Base-by-base conservation (phyloP, 2,329 filamentous ascomycete genomes). In the Dichotomopilus funicola region DNA sequence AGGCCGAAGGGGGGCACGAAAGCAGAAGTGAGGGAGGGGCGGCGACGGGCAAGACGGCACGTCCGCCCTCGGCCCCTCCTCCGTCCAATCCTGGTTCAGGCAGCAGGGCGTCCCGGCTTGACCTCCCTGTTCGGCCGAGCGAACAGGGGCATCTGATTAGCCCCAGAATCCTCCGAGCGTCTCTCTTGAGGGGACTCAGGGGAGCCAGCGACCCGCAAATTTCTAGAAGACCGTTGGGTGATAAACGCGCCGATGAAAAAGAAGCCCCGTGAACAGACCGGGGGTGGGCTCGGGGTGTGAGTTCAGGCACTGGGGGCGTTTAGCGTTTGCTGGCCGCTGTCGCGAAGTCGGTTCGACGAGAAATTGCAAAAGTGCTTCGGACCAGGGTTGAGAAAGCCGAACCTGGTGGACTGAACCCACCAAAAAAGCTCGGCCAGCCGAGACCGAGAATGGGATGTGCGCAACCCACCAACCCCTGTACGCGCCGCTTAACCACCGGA, bases 221-320 rank as follows among this genome's bases (percentile, higher is more conserved):
- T 72, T 73, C 69, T 72, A 72, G 69, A 74, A 72, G 68, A 69
- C 71, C 72, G 73, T 76, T 75, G 72, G 73, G 59, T 44, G 60
- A 68, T 66, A 71, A 70, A 72, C 65, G 65, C 68, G 68, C 67
- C 68, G 67, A 66, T 62, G 59, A 66, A 60, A 27, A 58, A 70
- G 64, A 73, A 64, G 58, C 66, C 68, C 65, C 66, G 66, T 62
- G 55, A 40, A 56, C 69, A 67, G 71, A 27, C 19, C 19, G 19
- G 19, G 19, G 19, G 19, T 27, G 19, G 19, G 19, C 19, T 27
- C 19, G 19, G 19, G 19, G 19, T 27, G 19, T 27, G 19, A 27
- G 19, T 27, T 27, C 19, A 27, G 19, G 19, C 19, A 27, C 19
- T 27, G 19, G 19, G 19, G 19, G 19, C 19, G 19, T 27, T 27